Conservation (phyloP, 192 early-diverging fungal species). For the Glomus cerebriforme region DNA sequence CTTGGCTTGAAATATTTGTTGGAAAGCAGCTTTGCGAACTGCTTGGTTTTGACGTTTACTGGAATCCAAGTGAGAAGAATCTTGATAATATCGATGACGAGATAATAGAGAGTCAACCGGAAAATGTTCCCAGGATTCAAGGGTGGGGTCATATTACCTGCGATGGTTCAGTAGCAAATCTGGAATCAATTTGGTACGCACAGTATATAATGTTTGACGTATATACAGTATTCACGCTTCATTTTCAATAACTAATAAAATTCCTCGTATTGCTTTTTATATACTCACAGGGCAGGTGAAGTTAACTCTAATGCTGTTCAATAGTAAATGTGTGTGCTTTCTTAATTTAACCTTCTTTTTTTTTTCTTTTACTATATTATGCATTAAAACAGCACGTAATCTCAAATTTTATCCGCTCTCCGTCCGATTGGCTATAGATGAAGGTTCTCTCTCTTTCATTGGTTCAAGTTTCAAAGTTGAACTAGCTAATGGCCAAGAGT, state of each 20-base stretch:
- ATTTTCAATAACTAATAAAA: no score
- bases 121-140: background rate
- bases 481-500: background rate
- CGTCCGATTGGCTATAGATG: background rate
- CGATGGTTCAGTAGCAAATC: constrained; percentile 11
- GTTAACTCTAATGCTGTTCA: no score
- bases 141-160: constrained; percentile 14
- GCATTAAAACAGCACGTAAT: constrained; percentile 15
- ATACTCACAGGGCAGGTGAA: background rate
- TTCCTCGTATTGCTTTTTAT: no score
- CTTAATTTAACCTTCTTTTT: no score
- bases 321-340: no score
- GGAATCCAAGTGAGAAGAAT: background rate
- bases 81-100: background rate
- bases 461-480: background rate
- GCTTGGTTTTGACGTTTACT: constrained; percentile 10
- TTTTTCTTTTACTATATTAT: no score
- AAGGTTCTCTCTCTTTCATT: constrained; percentile 4
- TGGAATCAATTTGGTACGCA: constrained; percentile 6
- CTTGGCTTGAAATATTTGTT: constrained; percentile 7
- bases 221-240: no score
- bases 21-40: background rate
- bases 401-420: constrained; percentile 4
- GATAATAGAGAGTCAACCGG: no score
- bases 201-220: no score